Evolutionary conservation across 331 rosid species (phyloP).

Genomic region (Acacia concinna): DNA sequence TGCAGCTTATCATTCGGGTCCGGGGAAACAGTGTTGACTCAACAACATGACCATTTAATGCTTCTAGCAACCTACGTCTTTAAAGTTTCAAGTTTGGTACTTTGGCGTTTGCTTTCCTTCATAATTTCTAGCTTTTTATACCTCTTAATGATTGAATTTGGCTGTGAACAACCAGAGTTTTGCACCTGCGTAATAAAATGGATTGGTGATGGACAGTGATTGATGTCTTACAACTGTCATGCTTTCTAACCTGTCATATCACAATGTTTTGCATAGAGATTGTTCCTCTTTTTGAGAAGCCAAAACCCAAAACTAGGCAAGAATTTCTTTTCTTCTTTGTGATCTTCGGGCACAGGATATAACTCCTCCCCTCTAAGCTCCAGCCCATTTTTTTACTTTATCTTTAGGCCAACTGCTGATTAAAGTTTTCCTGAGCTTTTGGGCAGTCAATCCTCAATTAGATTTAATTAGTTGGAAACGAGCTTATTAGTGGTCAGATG

Average conservation of each 20-base stretch:
- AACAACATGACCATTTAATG: neutral
- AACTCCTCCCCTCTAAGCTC: neutral
- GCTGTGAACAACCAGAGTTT: neutral
- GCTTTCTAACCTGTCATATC: neutral
- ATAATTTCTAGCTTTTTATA: neutral
- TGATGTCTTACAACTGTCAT: neutral
- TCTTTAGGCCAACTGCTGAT: neutral
- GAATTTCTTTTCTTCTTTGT: neutral
- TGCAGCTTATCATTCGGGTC: neutral
- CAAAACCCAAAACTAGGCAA: conserved; percentile 46
- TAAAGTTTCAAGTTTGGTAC: neutral
- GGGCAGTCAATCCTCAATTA: conserved; percentile 79
- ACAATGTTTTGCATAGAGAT: conserved; percentile 75
- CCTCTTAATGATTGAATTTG: neutral
- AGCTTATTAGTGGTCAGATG: conserved; percentile 9
- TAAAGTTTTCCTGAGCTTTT: conserved; percentile 76
- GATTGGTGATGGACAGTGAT: neutral
- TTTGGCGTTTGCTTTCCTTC: neutral
- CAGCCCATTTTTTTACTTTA: neutral
- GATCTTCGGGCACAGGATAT: neutral
- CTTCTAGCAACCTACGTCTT: conserved; percentile 2
- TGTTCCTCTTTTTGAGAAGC: conserved; percentile 64
- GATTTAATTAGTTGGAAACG: conserved; percentile 9
- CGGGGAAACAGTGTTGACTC: conserved; percentile 3
- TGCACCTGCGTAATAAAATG: neutral